phyloP scores from a whole-genome alignment of 2,329 filamentous ascomycete genomes.

The Fonsecaea multimorphosa region DNA sequence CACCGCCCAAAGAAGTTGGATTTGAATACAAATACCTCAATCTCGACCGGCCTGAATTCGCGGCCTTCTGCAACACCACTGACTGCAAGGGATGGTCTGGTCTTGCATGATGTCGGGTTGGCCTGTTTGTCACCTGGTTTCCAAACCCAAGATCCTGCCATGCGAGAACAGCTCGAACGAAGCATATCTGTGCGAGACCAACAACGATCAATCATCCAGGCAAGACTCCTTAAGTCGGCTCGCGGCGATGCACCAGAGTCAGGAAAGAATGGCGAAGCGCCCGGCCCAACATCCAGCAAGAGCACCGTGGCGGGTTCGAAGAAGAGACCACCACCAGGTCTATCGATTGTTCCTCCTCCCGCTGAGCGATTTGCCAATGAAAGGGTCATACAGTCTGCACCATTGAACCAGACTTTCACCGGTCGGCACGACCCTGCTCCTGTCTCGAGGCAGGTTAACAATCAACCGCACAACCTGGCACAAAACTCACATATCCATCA shows the following conservation, averaged over 20 bases:
- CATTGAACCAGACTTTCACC: slow-evolving; percentile 92
- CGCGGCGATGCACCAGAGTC: slow-evolving; percentile 73
- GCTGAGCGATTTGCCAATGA: slow-evolving; percentile 92
- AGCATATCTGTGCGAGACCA: slow-evolving; percentile 93
- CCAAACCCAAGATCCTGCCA: slow-evolving; percentile 91
- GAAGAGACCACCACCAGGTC: slow-evolving; percentile 81
- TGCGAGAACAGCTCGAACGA: slow-evolving; percentile 93
- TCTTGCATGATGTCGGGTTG: slow-evolving; percentile 89
- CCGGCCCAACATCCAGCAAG: slow-evolving; percentile 56
- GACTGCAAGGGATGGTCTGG: slow-evolving; percentile 76
- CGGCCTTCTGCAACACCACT: slow-evolving; percentile 72
- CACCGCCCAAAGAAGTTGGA: slow-evolving; percentile 80
- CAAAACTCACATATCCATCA: slow-evolving; percentile 91
- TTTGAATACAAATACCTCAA: slow-evolving; percentile 65
- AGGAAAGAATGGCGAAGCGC: slow-evolving; percentile 60
- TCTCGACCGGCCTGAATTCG: slow-evolving; percentile 32
- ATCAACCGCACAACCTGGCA: slow-evolving; percentile 80
- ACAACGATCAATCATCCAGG: slow-evolving; percentile 93
- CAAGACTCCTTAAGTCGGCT: slow-evolving; percentile 83
- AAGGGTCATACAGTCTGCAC: slow-evolving; percentile 94
- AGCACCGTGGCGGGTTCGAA: slow-evolving; percentile 69
- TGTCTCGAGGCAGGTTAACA: slow-evolving; percentile 75
- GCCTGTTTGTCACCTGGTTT: slow-evolving; percentile 96
- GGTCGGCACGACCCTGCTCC: slow-evolving; percentile 81
- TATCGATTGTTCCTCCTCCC: slow-evolving; percentile 93